phyloP scores from a whole-genome alignment of 1,284 basidiomycete genomes.

The Leccinum subatratum region DNA sequence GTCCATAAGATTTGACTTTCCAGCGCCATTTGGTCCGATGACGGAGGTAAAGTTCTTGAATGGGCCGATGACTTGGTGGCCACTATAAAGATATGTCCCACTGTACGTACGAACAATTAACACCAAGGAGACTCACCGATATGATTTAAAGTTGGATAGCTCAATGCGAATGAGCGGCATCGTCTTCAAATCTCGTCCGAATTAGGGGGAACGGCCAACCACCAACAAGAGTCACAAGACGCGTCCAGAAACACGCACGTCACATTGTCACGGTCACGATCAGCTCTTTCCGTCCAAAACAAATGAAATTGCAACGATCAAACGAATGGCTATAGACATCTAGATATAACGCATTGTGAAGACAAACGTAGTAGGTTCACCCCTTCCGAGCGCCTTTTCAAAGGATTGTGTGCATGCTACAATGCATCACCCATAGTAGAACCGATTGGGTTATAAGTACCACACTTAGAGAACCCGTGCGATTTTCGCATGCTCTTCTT shows the following conservation, averaged over 20 bases:
- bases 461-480: slow-evolving; percentile 17
- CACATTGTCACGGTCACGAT: slow-evolving; percentile 26
- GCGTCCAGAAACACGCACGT: slow-evolving; percentile 26
- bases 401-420: background rate
- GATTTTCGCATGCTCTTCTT: slow-evolving; percentile 19
- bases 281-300: background rate
- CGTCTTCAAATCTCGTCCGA: slow-evolving; percentile 13
- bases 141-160: slow-evolving; percentile 92
- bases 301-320: background rate
- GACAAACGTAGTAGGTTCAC: background rate
- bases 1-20: slow-evolving; percentile 99
- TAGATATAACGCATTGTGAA: slow-evolving; percentile 5
- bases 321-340: slow-evolving; percentile 15
- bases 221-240: slow-evolving; percentile 28
- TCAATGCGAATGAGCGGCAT: slow-evolving; percentile 81
- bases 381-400: background rate
- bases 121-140: slow-evolving; percentile 45
- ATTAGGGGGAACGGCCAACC: slow-evolving; percentile 21
- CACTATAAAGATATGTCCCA: slow-evolving; percentile 41
- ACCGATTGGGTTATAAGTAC: background rate
- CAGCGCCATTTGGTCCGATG: slow-evolving; percentile 98
- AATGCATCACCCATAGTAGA: no score
- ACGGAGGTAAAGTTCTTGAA: slow-evolving; percentile 92
- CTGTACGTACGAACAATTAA: background rate
- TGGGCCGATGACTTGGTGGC: slow-evolving; percentile 83